phyloP scores from a whole-genome alignment of 768 basidiomycete species.

The Leccinum subtestaceum region DNA sequence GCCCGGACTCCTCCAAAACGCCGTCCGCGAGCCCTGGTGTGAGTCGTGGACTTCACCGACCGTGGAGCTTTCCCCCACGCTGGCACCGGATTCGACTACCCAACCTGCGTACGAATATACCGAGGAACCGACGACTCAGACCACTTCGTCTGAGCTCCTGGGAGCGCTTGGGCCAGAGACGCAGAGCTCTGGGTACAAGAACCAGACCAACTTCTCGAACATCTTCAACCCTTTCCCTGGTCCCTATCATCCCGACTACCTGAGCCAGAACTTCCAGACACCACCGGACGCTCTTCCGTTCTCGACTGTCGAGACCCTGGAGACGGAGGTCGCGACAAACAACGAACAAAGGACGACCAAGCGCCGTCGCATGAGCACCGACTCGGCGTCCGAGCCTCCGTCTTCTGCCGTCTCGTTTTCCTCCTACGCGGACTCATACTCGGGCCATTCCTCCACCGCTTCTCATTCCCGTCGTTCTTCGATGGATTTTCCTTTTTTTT shows the following conservation, averaged over 20 bases:
- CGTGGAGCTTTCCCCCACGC: conserved; percentile 57
- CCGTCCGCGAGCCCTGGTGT: conserved; percentile 75
- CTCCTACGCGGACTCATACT: conserved; percentile 61
- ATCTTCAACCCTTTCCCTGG: conserved; percentile 57
- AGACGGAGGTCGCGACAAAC: conserved; percentile 35
- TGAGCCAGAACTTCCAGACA: conserved; percentile 49
- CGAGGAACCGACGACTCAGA: conserved; percentile 41
- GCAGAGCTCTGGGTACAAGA: conserved; percentile 26
- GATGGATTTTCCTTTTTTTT: conserved; percentile 50
- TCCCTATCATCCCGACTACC: conserved; percentile 72
- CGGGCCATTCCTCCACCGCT: conserved; percentile 52
- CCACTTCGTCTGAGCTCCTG: conserved; percentile 51
- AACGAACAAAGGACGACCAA: conserved; percentile 49
- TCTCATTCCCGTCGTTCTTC: conserved; percentile 61
- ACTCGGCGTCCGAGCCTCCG: conserved; percentile 47
- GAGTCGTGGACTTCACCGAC: conserved; percentile 69
- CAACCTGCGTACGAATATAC: conserved; percentile 49
- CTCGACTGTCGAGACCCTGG: conserved; percentile 45
- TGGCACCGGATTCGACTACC: conserved; percentile 70
- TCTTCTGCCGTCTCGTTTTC: conserved; percentile 64
- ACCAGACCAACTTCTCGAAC: conserved; percentile 30
- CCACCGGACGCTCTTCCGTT: conserved; percentile 54
- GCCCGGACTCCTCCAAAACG: conserved; percentile 55
- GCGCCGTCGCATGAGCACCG: conserved; percentile 69
- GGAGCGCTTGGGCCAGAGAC: conserved; percentile 40